These are phyloP conservation scores for Neobulgaria alba DNA, from an alignment of 2,329 filamentous ascomycete species.

Conservation along the genomic window DNA sequence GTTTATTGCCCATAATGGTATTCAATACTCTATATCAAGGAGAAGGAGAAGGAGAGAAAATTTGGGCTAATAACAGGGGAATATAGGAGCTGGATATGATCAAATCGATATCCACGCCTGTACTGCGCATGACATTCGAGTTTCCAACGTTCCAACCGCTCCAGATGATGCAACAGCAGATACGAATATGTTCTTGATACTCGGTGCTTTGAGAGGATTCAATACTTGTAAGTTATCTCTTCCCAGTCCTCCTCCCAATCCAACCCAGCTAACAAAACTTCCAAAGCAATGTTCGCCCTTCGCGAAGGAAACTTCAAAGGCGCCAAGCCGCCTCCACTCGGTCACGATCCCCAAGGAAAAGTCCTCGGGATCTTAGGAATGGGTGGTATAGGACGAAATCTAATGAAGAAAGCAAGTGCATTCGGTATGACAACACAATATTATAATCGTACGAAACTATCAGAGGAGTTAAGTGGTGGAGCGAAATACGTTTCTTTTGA, in stretches of 20 bases:
- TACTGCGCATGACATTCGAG: slow-evolving; percentile 53
- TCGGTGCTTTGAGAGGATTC: slow-evolving; percentile 71
- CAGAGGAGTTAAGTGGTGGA: slow-evolving; percentile 42
- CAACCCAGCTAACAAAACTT: not conserved
- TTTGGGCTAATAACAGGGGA: not conserved
- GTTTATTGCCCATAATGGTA: slow-evolving; percentile 54
- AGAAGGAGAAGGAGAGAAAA: not conserved
- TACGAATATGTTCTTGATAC: slow-evolving; percentile 68
- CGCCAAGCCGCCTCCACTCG: slow-evolving; percentile 44
- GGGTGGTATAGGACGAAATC: slow-evolving; percentile 74
- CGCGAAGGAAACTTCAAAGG: slow-evolving; percentile 63
- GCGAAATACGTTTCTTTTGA: slow-evolving; percentile 67
- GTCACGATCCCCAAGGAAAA: slow-evolving; percentile 73
- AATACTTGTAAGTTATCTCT: slow-evolving; percentile 36
- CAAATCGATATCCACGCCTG: slow-evolving; percentile 69
- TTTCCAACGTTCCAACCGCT: slow-evolving; percentile 75
- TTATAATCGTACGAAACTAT: slow-evolving; percentile 59
- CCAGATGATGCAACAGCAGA: slow-evolving; percentile 82
- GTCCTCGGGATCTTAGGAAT: slow-evolving; percentile 74
- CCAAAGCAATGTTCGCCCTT: slow-evolving; percentile 48
- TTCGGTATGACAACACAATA: slow-evolving; percentile 74
- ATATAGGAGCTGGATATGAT: slow-evolving; percentile 72
- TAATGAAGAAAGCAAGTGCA: slow-evolving; percentile 63
- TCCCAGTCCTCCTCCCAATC: not conserved
- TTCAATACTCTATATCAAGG: slow-evolving; percentile 12